These are phyloP conservation scores for Mucor irregularis DNA, from an alignment of 371 early-diverging fungal genomes.

Conservation along the genomic window DNA sequence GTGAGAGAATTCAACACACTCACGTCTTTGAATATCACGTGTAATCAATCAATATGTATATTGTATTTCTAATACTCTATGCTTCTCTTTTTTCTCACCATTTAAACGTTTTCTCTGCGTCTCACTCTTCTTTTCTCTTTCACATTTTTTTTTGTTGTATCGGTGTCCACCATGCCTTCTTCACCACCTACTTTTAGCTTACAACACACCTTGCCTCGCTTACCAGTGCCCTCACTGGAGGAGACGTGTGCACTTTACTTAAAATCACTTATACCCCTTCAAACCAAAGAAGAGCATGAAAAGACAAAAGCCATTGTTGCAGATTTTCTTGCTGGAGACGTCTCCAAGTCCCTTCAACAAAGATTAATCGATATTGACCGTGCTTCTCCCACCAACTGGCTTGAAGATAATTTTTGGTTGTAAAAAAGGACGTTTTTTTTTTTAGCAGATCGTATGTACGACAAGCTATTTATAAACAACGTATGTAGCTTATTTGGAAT, in stretches of 20 bases:
- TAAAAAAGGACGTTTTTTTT: conserved; percentile 3
- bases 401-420: conserved; percentile 93
- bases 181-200: conserved; percentile 59
- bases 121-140: background rate
- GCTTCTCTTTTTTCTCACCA: background rate
- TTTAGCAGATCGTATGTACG: too few species aligned
- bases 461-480: conserved; percentile 8
- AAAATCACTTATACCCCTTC: conserved; percentile 63
- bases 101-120: background rate
- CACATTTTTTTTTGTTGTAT: conserved; percentile 3
- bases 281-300: conserved; percentile 36
- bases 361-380: conserved; percentile 62
- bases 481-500: conserved; percentile 78
- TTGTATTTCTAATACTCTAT: conserved; percentile 3
- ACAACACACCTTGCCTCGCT: conserved; percentile 72
- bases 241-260: conserved; percentile 78
- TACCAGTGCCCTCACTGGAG: conserved; percentile 79
- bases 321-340: conserved; percentile 32
- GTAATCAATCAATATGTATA: conserved; percentile 7
- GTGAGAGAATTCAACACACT: too few species aligned
- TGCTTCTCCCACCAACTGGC: conserved; percentile 77
- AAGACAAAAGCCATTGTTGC: conserved; percentile 31
- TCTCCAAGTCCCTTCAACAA: conserved; percentile 49
- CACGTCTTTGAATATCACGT: conserved; percentile 14
- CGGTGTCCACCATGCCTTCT: background rate